Conservation (phyloP, 352 stramenopile genomes). For the Pythium myriotylum region DNA sequence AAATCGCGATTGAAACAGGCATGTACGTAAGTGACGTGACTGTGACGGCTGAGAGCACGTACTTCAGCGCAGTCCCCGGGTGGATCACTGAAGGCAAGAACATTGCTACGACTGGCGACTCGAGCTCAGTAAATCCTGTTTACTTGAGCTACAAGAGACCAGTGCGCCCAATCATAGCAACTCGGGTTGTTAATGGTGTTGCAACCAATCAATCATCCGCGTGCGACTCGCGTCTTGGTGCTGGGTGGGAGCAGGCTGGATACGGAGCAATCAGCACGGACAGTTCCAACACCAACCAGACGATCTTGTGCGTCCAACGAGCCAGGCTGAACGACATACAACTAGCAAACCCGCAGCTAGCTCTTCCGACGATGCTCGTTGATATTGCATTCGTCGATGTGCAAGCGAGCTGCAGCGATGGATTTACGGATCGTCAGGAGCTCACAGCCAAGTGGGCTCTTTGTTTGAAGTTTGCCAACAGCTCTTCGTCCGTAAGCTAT, state of each 20-base stretch:
- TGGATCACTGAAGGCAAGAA: constrained; percentile 9
- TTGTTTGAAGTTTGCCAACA: constrained; percentile 4
- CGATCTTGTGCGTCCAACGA: constrained; percentile 16
- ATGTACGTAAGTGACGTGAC: constrained; percentile 23
- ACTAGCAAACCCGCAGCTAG: neutral
- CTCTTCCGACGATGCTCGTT: neutral
- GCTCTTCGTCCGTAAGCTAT: neutral
- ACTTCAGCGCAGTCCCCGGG: neutral
- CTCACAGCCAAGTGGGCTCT: neutral
- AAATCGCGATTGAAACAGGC: constrained; percentile 1
- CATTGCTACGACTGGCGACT: neutral
- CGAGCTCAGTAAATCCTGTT: neutral
- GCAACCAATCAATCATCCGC: neutral
- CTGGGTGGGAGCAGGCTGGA: neutral
- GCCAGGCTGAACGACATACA: neutral
- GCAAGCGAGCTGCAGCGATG: neutral
- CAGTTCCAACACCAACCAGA: neutral
- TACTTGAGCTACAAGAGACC: constrained; percentile 18
- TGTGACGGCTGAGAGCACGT: neutral
- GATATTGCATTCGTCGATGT: constrained; percentile 3
- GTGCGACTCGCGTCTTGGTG: neutral
- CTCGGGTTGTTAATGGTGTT: neutral
- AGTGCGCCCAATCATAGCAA: constrained; percentile 12
- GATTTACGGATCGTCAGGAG: neutral
- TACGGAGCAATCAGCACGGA: neutral